These are phyloP conservation scores for Pterula multifida DNA, from an alignment of 1,284 basidiomycete species.

Conservation along the genomic window DNA sequence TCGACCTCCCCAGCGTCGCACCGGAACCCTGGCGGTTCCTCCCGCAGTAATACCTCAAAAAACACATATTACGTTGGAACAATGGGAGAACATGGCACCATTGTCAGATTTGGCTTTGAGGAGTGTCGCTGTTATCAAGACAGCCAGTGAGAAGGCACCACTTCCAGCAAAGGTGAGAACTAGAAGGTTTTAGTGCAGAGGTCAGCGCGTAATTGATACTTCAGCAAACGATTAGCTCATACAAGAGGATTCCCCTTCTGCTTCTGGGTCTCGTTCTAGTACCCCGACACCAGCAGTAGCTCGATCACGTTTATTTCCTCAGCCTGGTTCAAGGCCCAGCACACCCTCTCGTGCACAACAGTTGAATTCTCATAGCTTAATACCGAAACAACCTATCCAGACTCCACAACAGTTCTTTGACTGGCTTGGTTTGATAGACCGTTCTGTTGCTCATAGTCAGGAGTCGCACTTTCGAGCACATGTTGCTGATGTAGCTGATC, in stretches of 20 bases:
- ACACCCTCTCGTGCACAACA: constrained; percentile 25
- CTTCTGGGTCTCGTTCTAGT: constrained; percentile 10
- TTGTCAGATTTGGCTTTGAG: constrained; percentile 57
- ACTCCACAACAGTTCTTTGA: constrained; percentile 92
- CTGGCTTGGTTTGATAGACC: constrained; percentile 82
- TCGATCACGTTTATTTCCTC: constrained; percentile 3
- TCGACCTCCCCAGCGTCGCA: background rate
- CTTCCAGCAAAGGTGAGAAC: constrained; percentile 60
- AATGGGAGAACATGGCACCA: constrained; percentile 81
- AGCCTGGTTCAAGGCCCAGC: constrained; percentile 24
- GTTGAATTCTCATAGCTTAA: constrained; percentile 40
- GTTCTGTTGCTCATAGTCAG: constrained; percentile 81
- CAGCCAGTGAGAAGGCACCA: constrained; percentile 45
- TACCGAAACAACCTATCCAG: constrained; percentile 59
- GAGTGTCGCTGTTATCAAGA: constrained; percentile 55
- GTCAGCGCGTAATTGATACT: constrained; percentile 1
- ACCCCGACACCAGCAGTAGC: background rate
- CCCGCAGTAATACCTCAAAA: background rate
- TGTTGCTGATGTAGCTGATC: constrained; percentile 58
- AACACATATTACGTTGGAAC: constrained; percentile 49
- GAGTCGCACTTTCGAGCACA: constrained; percentile 84
- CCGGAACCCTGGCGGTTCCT: background rate
- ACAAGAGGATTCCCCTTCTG: constrained; percentile 2
- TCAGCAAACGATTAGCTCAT: background rate
- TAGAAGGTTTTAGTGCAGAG: background rate